phyloP scores from a whole-genome alignment of 345 rosid species.

The Populus deltoides region DNA sequence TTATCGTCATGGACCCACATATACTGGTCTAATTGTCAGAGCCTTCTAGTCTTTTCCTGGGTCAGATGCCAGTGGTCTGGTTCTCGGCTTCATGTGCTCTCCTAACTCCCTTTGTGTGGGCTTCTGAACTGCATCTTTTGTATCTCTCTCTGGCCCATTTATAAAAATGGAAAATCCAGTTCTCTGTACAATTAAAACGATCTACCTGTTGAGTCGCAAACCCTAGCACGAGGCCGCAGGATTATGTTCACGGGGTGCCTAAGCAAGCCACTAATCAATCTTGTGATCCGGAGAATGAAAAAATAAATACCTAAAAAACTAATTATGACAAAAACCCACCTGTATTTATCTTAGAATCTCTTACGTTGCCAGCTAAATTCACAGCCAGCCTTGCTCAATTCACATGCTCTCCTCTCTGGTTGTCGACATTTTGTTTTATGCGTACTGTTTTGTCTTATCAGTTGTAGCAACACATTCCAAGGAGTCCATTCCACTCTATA shows the following conservation, averaged over 20 bases:
- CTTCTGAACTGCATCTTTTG: too few species aligned
- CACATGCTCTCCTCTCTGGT: not conserved
- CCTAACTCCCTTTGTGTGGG: too few species aligned
- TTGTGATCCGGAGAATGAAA: not conserved
- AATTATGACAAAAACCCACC: not conserved
- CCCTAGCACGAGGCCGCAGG: not conserved
- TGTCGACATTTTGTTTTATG: not conserved
- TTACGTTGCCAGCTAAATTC: not conserved
- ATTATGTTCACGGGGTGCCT: constrained; percentile 2
- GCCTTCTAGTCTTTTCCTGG: too few species aligned
- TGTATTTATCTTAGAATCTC: not conserved
- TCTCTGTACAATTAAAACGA: not conserved
- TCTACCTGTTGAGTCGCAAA: not conserved
- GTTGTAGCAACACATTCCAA: not conserved
- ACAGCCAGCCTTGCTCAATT: not conserved
- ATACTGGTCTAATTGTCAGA: too few species aligned
- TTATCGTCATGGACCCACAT: too few species aligned
- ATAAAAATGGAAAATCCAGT: not conserved
- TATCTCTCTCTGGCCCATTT: too few species aligned
- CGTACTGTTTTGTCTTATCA: too few species aligned
- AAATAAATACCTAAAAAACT: too few species aligned
- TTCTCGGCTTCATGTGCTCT: too few species aligned
- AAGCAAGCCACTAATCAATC: not conserved
- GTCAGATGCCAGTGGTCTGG: too few species aligned
- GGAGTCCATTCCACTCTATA: not conserved